Evolutionary conservation across 1,284 basidiomycete genomes (phyloP), one percentile per base, ranked within the genome.

Genomic region (Amylostereum chailletii): DNA sequence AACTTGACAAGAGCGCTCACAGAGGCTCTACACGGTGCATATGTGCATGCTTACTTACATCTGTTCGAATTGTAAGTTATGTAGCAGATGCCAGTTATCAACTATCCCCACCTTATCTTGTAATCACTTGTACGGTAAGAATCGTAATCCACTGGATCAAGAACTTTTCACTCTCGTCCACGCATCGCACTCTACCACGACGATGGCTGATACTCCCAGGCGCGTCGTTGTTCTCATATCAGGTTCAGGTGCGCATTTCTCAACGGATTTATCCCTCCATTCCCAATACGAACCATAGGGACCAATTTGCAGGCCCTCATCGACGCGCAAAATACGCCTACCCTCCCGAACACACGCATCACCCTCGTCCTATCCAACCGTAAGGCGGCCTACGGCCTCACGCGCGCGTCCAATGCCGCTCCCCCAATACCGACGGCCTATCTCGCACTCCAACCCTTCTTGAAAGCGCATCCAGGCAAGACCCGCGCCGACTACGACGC

Each of bases 261-360:
- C 42, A 43, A 40, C 42, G 36, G 39, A 10, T 43, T 34, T 43
- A 19, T 31, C 8, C 39, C 38, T 43, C 44, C 30, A 49, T 53
- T 61, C 50, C 55, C 53, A 60, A 56, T 37, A 55, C 55, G 9
- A 50, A 33, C 27, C 43, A 34, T 57, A 96, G 94, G 95, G 40
- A 88, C 89, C 32, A 99, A 99, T 69, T 79, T 99, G 29, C 94
- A 98, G 70, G 94, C 95, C 0, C 76, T 99, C 52, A 91, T 99
- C 60, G 90, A 97, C 65, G 92, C 94, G 4, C 79, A 75, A 56
- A 72, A 79, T 58, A 79, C 86, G 10, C 69, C 76, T 46, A 65
- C 77, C 10, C 73, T 90, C 40, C 85, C 91, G 30, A 66, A 83
- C 53, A 73, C 86, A 1, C 67, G 75, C 46, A 90, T 99, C 64